A percentile compares a stretch with the other conserved stretches of the same genome.
phyloP scores from a whole-genome alignment of 2,329 filamentous ascomycete species.

The Lasiodiplodia gonubiensis region DNA sequence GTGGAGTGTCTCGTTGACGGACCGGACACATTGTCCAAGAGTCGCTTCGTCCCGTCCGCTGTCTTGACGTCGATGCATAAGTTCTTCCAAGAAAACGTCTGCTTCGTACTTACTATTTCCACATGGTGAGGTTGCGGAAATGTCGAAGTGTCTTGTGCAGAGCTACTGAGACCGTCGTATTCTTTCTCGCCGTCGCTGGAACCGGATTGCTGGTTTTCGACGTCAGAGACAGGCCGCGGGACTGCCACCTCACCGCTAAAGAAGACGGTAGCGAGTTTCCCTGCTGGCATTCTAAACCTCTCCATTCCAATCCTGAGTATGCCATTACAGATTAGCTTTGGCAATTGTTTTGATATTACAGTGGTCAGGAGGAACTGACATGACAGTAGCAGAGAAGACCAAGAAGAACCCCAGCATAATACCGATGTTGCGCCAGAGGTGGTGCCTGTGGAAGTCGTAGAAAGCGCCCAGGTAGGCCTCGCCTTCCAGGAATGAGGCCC shows the following conservation, averaged over 20 bases:
- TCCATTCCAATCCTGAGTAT: slow-evolving; percentile 4
- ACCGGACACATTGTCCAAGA: not conserved
- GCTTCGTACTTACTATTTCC: not conserved
- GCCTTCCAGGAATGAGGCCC: not conserved
- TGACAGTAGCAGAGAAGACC: not conserved
- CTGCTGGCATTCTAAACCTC: not conserved
- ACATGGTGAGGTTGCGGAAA: not conserved
- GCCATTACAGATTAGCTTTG: not conserved
- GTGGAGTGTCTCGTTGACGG: not conserved
- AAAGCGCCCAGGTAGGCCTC: not conserved
- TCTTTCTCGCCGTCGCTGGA: not conserved
- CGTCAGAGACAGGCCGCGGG: not conserved
- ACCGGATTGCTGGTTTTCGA: not conserved
- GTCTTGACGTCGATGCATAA: slow-evolving; percentile 1
- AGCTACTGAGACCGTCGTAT: not conserved
- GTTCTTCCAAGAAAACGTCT: slow-evolving; percentile 1
- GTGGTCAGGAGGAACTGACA: not conserved
- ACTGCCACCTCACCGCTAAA: not conserved
- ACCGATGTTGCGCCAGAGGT: not conserved
- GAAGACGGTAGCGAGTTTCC: not conserved
- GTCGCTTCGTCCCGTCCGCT: not conserved
- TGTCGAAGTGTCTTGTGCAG: not conserved
- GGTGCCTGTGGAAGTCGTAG: not conserved
- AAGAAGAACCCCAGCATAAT: not conserved
- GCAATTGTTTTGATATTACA: not conserved